Evolutionary conservation across 192 early-diverging fungal species (phyloP).

Genomic region (Coemansia sp.): DNA sequence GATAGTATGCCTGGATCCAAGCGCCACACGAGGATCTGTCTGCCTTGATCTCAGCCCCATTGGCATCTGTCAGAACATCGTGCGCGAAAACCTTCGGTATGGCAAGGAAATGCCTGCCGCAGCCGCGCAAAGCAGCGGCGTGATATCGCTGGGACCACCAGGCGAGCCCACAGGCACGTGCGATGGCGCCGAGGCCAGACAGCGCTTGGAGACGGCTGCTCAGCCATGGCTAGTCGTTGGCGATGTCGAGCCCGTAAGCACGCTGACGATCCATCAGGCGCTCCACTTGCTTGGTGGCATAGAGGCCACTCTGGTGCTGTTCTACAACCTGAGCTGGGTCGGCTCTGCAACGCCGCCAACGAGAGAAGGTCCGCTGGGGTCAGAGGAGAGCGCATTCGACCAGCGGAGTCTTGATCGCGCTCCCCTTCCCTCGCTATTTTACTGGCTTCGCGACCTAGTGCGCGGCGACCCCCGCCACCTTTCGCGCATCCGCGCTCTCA

Average conservation of each 20-base stretch:
- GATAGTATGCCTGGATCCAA: conserved; percentile 19
- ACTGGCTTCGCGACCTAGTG: conserved; percentile 33
- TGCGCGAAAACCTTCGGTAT: conserved; percentile 24
- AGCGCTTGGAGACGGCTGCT: conserved; percentile 17
- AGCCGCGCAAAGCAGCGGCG: not conserved
- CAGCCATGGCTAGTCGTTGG: conserved; percentile 36
- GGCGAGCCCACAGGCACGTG: not conserved
- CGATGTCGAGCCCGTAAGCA: conserved; percentile 13
- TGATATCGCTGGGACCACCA: conserved; percentile 6
- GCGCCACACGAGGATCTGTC: not conserved
- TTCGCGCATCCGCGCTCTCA: conserved; percentile 13
- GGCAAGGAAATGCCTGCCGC: not conserved
- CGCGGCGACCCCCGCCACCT: conserved; percentile 29
- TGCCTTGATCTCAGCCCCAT: conserved; percentile 36
- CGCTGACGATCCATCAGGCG: conserved; percentile 29
- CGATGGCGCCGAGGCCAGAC: conserved; percentile 11
- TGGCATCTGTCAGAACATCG: conserved; percentile 42
- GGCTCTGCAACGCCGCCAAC: conserved; percentile 19
- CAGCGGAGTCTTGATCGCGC: conserved; percentile 20
- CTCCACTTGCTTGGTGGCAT: conserved; percentile 32
- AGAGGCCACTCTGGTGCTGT: conserved; percentile 23
- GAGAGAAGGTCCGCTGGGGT: conserved; percentile 38
- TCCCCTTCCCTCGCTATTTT: conserved; percentile 37
- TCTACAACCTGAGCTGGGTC: conserved; percentile 41
- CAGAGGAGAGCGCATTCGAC: conserved; percentile 34